phyloP scores from a whole-genome alignment of 2,329 filamentous ascomycete species.

The Colletotrichum siamense region DNA sequence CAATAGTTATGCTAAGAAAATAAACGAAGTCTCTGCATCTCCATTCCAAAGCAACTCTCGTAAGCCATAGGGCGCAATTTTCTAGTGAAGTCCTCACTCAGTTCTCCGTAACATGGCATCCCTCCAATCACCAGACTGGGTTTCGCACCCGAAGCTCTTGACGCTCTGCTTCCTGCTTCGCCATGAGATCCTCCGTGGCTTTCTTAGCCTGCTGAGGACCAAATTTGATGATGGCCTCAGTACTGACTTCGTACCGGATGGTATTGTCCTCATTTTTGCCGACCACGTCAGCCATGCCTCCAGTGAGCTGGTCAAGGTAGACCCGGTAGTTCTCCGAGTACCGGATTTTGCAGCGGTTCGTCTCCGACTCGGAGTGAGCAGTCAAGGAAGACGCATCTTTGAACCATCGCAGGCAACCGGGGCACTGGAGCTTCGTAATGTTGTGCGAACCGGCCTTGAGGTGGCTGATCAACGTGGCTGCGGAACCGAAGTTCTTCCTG shows the following conservation, averaged over 20 bases:
- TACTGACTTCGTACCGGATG: constrained; percentile 34
- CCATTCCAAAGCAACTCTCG: background rate
- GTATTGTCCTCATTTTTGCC: constrained; percentile 38
- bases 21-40: background rate
- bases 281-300: constrained; percentile 38
- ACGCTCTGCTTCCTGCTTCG: background rate
- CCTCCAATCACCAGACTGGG: constrained; percentile 3
- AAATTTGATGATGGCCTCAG: constrained; percentile 19
- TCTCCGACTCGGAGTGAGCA: constrained; percentile 53
- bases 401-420: constrained; percentile 49
- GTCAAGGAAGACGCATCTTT: constrained; percentile 46
- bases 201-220: background rate
- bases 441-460: constrained; percentile 49
- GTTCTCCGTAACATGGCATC: background rate
- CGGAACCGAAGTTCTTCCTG: constrained; percentile 46
- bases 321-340: constrained; percentile 41
- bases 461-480: constrained; percentile 42
- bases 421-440: constrained; percentile 43
- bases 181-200: background rate
- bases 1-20: background rate
- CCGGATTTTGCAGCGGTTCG: constrained; percentile 47
- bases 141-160: background rate
- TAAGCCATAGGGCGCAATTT: background rate
- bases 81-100: background rate
- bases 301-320: constrained; percentile 45